Base-by-base conservation (phyloP, 257 asterid genomes). In the Penstemon eatonii region DNA sequence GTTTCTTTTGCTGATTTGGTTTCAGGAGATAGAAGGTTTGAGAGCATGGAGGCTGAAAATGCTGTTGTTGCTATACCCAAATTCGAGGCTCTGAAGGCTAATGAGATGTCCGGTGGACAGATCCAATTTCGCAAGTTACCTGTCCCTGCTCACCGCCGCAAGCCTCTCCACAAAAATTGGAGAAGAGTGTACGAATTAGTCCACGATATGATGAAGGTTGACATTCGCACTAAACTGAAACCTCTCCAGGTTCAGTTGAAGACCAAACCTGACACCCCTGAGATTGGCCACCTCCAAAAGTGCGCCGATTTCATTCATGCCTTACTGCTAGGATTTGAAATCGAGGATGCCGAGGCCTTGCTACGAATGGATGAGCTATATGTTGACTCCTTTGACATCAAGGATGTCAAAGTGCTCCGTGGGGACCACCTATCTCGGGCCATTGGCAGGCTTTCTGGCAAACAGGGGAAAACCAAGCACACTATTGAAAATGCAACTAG, bases 341-440 rank as follows among this genome's bases (percentile, higher is more conserved):
- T 74, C 1, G 63, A 73, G 15, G 86, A 83, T 46, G 88, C 82
- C 3, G 66, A 75, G 2, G 71, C 82, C 0, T 39, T 83, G 66
- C 82, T 83, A 13, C 80, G 82, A 13, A 5, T 77, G 49, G 88
- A 83, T 10, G 84, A 80, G 13, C 67, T 83, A 13, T 83, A 78
- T n/a, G 82, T 83, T 4, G 88, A 83, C 8, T 83, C 88, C 0
- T 83, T 83, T 37, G 88, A 83, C 70, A 83, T 80, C 6, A 83
- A 80, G 76, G 88, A 83, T 19, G 84, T 83, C 45, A 78, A 83
- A 69, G 80, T 84, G 0, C 66, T 83, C 37, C 65, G 73, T 5
- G 88, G 88, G 12, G 88, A 83, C 56, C 88, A 83, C 66, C 54
- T 78, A 57, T 83, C 86, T 0, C 70, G 88, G 51, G 88, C 88